Percentiles rank a stretch among this genome's conserved stretches.
phyloP scores from a whole-genome alignment of 257 asterid genomes.

The Thymus quinquecostatus region DNA sequence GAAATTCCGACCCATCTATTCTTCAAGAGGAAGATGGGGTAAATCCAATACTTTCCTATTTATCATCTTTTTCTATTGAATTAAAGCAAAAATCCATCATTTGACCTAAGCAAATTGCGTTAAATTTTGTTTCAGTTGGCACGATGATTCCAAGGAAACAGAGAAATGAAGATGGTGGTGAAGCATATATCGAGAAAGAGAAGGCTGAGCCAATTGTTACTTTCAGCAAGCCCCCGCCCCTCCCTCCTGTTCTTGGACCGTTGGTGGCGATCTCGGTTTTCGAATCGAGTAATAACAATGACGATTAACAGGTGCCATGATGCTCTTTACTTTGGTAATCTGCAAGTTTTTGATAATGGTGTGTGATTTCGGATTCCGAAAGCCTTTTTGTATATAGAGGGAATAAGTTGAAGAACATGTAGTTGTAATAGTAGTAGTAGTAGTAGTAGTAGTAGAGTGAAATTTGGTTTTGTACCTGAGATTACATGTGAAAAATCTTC shows the following conservation, averaged over 20 bases:
- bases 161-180: constrained; percentile 19
- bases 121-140: constrained; percentile 37
- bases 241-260: constrained; percentile 69
- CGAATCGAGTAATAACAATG: constrained; percentile 53
- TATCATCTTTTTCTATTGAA: neutral
- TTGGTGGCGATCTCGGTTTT: constrained; percentile 59
- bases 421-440: neutral
- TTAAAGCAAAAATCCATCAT: neutral
- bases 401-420: constrained; percentile 3
- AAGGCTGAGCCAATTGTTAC: constrained; percentile 51
- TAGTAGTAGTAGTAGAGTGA: constrained; percentile 15
- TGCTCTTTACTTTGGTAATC: neutral
- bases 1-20: constrained; percentile 33
- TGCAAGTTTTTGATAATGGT: constrained; percentile 22
- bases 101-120: constrained; percentile 1
- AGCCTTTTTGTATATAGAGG: constrained; percentile 20
- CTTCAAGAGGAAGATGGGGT: constrained; percentile 46
- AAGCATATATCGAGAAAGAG: constrained; percentile 27
- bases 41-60: neutral
- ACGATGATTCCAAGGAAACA: constrained; percentile 43
- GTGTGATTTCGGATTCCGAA: constrained; percentile 12
- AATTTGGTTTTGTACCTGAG: constrained; percentile 16
- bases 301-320: constrained; percentile 42
- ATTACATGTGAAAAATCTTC: constrained; percentile 39
- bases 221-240: constrained; percentile 60